phyloP scores from a whole-genome alignment of 495 filamentous ascomycete genomes.

The Tuber borchii region DNA sequence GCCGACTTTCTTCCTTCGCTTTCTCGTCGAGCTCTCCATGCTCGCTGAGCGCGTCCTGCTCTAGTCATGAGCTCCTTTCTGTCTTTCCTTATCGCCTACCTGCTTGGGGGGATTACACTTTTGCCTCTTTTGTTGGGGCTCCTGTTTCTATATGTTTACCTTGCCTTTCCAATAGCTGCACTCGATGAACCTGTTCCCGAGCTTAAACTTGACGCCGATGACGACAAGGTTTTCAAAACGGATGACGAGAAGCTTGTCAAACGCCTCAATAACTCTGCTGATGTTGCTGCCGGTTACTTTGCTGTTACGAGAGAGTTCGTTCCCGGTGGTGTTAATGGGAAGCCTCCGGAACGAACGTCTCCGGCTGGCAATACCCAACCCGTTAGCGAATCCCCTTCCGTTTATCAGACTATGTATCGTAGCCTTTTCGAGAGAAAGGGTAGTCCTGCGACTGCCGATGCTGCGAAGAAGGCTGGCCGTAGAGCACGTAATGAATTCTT shows the following conservation, averaged over 20 bases:
- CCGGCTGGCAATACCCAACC: slow-evolving; percentile 59
- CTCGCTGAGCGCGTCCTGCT: slow-evolving; percentile 20
- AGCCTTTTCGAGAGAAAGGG: slow-evolving; percentile 86
- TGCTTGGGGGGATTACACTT: slow-evolving; percentile 87
- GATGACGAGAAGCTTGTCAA: slow-evolving; percentile 45
- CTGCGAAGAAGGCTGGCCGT: slow-evolving; percentile 50
- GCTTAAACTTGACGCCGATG: slow-evolving; percentile 34
- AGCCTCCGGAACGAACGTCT: slow-evolving; percentile 80
- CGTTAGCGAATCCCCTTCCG: slow-evolving; percentile 57
- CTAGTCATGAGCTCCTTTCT: slow-evolving; percentile 60
- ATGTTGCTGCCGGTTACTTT: slow-evolving; percentile 89
- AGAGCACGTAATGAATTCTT: slow-evolving; percentile 86
- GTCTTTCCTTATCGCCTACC: slow-evolving; percentile 65
- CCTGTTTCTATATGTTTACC: slow-evolving; percentile 61
- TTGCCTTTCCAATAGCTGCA: slow-evolving; percentile 54
- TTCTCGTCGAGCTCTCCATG: slow-evolving; percentile 21
- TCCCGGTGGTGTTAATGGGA: slow-evolving; percentile 81
- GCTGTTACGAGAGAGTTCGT: slow-evolving; percentile 89
- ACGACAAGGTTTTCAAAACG: slow-evolving; percentile 44
- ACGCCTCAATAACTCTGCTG: slow-evolving; percentile 58
- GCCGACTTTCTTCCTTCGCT: slow-evolving; percentile 7
- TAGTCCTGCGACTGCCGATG: slow-evolving; percentile 26
- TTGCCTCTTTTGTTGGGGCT: slow-evolving; percentile 65
- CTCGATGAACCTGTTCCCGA: slow-evolving; percentile 43
- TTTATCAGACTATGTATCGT: slow-evolving; percentile 96